A percentile compares a stretch with the other conserved stretches of the same genome.
Conservation (phyloP, 164 flowering plant species). For the Annona cherimola region DNA sequence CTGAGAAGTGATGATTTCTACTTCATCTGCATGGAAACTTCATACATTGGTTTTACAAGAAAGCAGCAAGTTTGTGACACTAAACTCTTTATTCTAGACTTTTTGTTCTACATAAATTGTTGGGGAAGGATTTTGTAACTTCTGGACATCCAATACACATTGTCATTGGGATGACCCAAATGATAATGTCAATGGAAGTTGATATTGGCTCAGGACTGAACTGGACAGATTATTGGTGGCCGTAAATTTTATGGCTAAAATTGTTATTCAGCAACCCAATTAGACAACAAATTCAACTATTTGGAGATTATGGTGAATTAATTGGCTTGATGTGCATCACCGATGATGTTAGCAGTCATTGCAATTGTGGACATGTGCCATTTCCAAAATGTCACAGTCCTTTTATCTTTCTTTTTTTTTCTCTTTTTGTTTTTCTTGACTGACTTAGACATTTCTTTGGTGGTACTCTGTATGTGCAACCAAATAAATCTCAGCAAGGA, state of each 20-base stretch:
- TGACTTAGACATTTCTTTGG: neutral
- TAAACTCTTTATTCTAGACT: neutral
- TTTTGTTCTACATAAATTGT: neutral
- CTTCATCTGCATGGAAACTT: conserved; percentile 67
- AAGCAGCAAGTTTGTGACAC: conserved; percentile 21
- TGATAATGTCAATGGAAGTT: neutral
- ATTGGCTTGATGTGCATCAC: neutral
- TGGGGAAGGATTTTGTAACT: conserved; percentile 1
- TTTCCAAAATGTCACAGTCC: too few relatives aligned
- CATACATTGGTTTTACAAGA: conserved; percentile 22
- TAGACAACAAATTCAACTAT: neutral
- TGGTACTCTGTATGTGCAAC: neutral
- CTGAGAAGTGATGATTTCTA: conserved; percentile 50
- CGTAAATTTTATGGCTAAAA: neutral
- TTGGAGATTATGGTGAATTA: neutral
- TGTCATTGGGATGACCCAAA: neutral
- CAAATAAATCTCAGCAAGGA: conserved; percentile 36
- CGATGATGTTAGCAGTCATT: neutral
- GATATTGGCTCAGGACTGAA: neutral
- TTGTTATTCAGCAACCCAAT: neutral
- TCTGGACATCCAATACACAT: neutral
- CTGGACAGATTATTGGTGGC: neutral
- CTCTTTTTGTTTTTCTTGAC: too few relatives aligned
- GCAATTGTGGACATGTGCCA: too few relatives aligned
- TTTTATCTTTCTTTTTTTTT: too few relatives aligned